These are phyloP conservation scores for Ogataea polymorpha DNA, from an alignment of 805 yeast species.

Conservation along the genomic window DNA sequence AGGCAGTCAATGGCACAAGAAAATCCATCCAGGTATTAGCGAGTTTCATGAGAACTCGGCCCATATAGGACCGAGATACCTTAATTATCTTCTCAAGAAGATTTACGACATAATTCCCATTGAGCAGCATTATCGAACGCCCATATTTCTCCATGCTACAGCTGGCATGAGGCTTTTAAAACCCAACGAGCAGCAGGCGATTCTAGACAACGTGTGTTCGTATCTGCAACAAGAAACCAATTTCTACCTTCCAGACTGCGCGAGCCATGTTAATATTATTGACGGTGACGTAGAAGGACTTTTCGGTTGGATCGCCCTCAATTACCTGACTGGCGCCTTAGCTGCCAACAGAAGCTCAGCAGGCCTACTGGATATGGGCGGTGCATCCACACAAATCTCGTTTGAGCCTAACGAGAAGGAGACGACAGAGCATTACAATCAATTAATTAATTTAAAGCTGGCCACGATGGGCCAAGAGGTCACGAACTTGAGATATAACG, in stretches of 20 bases:
- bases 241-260: conserved; percentile 60
- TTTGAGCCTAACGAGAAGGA: conserved; percentile 55
- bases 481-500: conserved; percentile 34
- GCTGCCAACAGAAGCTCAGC: conserved; percentile 37
- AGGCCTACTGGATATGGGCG: conserved; percentile 63
- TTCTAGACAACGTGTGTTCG: conserved; percentile 47
- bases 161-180: conserved; percentile 63
- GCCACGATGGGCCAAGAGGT: conserved; percentile 30
- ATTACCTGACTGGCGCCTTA: conserved; percentile 49
- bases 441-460: conserved; percentile 45
- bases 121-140: conserved; percentile 60
- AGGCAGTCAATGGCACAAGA: conserved; percentile 45
- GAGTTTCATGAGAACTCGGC: conserved; percentile 46
- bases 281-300: conserved; percentile 67
- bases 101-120: conserved; percentile 54
- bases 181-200: conserved; percentile 43
- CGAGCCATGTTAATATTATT: conserved; percentile 53
- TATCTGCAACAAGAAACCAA: conserved; percentile 46
- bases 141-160: conserved; percentile 66
- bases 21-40: conserved; percentile 58
- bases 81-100: conserved; percentile 45
- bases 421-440: conserved; percentile 41
- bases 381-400: conserved; percentile 63
- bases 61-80: conserved; percentile 50
- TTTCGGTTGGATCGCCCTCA: conserved; percentile 64